A percentile compares a stretch with the other conserved stretches of the same genome.
Evolutionary conservation across 2,329 filamentous ascomycete genomes (phyloP).

Genomic region (Diaporthe citrichinensis): DNA sequence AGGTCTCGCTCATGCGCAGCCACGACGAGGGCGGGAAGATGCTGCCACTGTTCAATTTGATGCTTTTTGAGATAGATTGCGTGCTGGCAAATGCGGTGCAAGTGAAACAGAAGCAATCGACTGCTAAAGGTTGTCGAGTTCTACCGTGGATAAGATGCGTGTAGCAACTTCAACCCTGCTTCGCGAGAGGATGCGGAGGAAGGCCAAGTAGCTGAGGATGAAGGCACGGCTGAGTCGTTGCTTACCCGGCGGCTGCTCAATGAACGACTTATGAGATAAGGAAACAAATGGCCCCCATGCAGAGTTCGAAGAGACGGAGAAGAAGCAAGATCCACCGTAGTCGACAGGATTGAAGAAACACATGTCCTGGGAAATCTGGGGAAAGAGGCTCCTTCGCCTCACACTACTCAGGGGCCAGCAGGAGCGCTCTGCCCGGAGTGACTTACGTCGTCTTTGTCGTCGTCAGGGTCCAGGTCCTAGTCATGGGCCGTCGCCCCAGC

Average conservation of each 20-base stretch:
- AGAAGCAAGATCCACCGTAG: not conserved
- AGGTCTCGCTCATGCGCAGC: not conserved
- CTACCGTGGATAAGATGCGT: not conserved
- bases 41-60: not conserved
- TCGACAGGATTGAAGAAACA: constrained; percentile 2
- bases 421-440: not conserved
- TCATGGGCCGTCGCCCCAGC: not conserved
- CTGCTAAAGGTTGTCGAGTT: not conserved
- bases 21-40: not conserved
- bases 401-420: constrained; percentile 3
- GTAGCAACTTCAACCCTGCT: not conserved
- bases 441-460: constrained; percentile 31
- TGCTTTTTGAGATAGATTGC: constrained; percentile 15
- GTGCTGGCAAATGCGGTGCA: constrained; percentile 2
- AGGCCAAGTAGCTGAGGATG: not conserved
- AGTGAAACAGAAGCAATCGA: constrained; percentile 8
- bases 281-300: not conserved
- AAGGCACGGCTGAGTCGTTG: not conserved
- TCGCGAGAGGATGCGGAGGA: not conserved
- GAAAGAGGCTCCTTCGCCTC: constrained; percentile 14
- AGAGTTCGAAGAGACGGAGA: not conserved
- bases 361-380: constrained; percentile 27
- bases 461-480: constrained; percentile 30
- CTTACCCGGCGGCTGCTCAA: not conserved
- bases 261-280: not conserved